Evolutionary conservation across 2,329 filamentous ascomycete genomes (phyloP).

Genomic region (Cercospora berteroae): DNA sequence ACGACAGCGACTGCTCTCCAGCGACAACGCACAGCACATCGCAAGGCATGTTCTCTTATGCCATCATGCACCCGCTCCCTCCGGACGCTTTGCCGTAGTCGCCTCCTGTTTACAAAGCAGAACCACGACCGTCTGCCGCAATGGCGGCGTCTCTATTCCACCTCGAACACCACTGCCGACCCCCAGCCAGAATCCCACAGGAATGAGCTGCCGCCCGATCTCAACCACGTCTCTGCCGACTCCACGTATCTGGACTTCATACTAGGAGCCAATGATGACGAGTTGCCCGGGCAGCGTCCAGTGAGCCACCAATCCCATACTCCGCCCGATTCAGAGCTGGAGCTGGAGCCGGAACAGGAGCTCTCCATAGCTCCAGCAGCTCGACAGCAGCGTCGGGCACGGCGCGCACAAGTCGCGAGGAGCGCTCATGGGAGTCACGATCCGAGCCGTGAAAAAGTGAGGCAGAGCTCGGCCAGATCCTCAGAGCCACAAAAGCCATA

Average conservation of each 20-base stretch:
- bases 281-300: not conserved
- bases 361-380: not conserved
- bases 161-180: not conserved
- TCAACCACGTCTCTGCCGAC: constrained; percentile 4
- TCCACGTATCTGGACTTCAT: constrained; percentile 12
- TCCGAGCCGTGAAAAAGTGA: not conserved
- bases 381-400: not conserved
- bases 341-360: not conserved
- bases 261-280: constrained; percentile 1
- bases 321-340: not conserved
- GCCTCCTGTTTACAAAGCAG: not conserved
- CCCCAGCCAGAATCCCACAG: not conserved
- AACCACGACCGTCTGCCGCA: not conserved
- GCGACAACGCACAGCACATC: not conserved
- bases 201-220: constrained; percentile 4
- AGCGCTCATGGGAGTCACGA: not conserved
- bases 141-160: not conserved
- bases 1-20: not conserved
- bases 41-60: constrained; percentile 38
- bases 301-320: not conserved
- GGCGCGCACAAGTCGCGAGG: not conserved
- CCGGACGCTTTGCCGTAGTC: constrained; percentile 26
- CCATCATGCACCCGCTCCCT: constrained; percentile 34
- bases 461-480: not conserved
- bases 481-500: not conserved